Base-by-base conservation (phyloP, 495 filamentous ascomycete genomes). In the Penicillium steckii region DNA sequence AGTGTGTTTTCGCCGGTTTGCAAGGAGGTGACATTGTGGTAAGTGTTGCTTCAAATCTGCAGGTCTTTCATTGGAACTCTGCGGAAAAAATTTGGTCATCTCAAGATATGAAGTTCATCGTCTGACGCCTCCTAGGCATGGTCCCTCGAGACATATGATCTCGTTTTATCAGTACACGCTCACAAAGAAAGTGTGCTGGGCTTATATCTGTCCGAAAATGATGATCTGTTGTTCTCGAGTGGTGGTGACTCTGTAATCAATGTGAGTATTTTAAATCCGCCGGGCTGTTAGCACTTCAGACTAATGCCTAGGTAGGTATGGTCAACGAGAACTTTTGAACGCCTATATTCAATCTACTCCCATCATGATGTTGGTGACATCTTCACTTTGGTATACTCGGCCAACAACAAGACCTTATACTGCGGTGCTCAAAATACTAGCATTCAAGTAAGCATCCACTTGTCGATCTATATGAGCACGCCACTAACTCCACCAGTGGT, bases 311-410 rank as follows among this genome's bases (percentile, higher is more conserved):
- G n/a, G 58, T 46, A 87, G 83, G 83, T 87, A n/a, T 88, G 85
- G 85, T 73, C 73, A 50, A 79, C 81, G 3, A 61, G 69, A 15
- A 81, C 76, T n/a, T 84, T 87, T 57, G 70, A 75, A 30, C 77
- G 81, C n/a, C 72, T 93, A 0, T 96, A 91, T 71, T 88, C 91
- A 26, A 90, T 98, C 52, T 95, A 96, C 70, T 94, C 90, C 25
- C 88, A 86, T 29, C 92, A 92, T 68, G 95, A 97, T 62, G 91
- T 97, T 24, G 94, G 94, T 42, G 94, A 98, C 68, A 85, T 98
- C 21, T 98, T 97, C 63, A 93, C 90, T 52, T 83, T 96, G 42
- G 87, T 85, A 3, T 97, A 95, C 69, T 96, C 91, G 1, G 70
- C 83, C 3, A 79, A 77, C 49, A 75, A 88, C 55, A 77, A 93